Percentiles rank a stretch among this genome's conserved stretches.
Conservation (phyloP, 73 alveolate species). For the Effrenium voratum region DNA sequence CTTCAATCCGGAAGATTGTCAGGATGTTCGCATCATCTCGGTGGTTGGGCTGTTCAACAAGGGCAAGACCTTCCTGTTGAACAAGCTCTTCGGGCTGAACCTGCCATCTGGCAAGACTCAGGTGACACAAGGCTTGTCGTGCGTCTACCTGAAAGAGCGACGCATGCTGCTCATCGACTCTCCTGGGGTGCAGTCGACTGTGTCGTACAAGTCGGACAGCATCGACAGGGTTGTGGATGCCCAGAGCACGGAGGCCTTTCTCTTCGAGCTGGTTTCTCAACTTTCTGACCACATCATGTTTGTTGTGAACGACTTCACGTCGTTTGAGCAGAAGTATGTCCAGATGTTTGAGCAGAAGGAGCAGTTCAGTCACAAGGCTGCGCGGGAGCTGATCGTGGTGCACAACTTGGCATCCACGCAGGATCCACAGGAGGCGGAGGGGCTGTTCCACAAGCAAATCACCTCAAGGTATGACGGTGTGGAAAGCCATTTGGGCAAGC, state of each 20-base stretch:
- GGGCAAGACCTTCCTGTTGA: slow-evolving; percentile 50
- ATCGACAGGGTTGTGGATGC: slow-evolving; percentile 64
- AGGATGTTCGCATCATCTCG: slow-evolving; percentile 63
- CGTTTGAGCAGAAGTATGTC: slow-evolving; percentile 21
- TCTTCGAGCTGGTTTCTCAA: slow-evolving; percentile 36
- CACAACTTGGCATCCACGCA: slow-evolving; percentile 7
- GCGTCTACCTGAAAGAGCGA: slow-evolving; percentile 54
- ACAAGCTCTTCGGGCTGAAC: slow-evolving; percentile 38
- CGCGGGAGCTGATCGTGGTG: slow-evolving; percentile 31
- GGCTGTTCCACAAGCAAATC: slow-evolving; percentile 16
- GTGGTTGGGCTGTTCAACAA: slow-evolving; percentile 65
- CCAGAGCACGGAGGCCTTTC: slow-evolving; percentile 46
- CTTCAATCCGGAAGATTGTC: neutral
- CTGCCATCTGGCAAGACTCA: slow-evolving; percentile 55
- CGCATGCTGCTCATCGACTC: slow-evolving; percentile 45
- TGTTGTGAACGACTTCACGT: slow-evolving; percentile 58
- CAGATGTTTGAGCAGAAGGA: slow-evolving; percentile 51
- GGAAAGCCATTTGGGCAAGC: slow-evolving; percentile 31
- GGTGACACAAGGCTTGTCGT: slow-evolving; percentile 61
- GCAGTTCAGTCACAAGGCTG: neutral
- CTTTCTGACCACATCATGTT: slow-evolving; percentile 50
- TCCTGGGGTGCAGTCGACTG: slow-evolving; percentile 82
- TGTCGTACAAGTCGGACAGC: slow-evolving; percentile 50
- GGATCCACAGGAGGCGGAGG: neutral
- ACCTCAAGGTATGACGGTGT: slow-evolving; percentile 40